Conservation (phyloP, 1,139 yeast genomes). For the Taphrina pruni region DNA sequence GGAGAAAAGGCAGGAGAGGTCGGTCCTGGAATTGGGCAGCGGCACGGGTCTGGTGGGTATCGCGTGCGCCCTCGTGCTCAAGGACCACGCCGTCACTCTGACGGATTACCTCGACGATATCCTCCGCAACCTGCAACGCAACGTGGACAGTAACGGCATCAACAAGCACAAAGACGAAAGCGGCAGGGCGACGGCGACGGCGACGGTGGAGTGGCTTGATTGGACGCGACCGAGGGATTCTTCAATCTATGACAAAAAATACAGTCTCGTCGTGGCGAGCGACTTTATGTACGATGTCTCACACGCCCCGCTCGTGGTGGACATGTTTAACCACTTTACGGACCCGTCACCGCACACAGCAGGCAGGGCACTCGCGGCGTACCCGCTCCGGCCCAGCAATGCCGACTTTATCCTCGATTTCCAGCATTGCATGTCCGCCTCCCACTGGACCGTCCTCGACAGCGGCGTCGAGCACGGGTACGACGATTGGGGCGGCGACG, state of each 20-base stretch:
- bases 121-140: slow-evolving; percentile 66
- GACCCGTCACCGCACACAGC: not conserved
- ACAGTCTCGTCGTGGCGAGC: slow-evolving; percentile 27
- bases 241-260: not conserved
- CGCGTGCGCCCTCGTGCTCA: slow-evolving; percentile 58
- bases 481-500: slow-evolving; percentile 40
- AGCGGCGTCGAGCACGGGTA: slow-evolving; percentile 20
- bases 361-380: slow-evolving; percentile 15
- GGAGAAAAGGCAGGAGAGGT: slow-evolving; percentile 49
- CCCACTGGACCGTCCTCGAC: slow-evolving; percentile 7
- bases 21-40: slow-evolving; percentile 81
- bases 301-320: slow-evolving; percentile 35
- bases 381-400: slow-evolving; percentile 32
- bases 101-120: slow-evolving; percentile 80
- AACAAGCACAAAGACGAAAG: no score
- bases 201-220: slow-evolving; percentile 15
- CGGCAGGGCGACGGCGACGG: no score
- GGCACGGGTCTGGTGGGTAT: slow-evolving; percentile 95
- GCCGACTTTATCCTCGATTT: slow-evolving; percentile 22
- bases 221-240: slow-evolving; percentile 26
- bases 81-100: slow-evolving; percentile 61
- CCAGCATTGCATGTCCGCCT: not conserved
- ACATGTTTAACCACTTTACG: slow-evolving; percentile 13
- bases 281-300: slow-evolving; percentile 32
- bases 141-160: slow-evolving; percentile 60